These are phyloP conservation scores for Talaromyces verruculosus DNA, from an alignment of 2,329 filamentous ascomycete genomes.

Conservation along the genomic window DNA sequence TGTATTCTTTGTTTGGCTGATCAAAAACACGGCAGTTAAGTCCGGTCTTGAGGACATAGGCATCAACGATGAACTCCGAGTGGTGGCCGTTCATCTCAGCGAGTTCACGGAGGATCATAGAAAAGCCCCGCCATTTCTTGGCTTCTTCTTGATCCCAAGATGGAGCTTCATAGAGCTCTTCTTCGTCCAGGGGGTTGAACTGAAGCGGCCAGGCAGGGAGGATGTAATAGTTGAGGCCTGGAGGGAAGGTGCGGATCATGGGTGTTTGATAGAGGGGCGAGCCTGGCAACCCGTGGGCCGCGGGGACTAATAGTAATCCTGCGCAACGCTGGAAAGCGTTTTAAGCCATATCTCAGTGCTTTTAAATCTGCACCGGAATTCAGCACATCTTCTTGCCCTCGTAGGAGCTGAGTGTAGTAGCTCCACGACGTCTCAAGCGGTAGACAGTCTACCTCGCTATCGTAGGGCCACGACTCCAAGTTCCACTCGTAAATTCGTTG, in stretches of 20 bases:
- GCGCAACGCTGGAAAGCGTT: slow-evolving; percentile 37
- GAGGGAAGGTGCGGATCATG: slow-evolving; percentile 27
- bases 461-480: background rate
- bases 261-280: background rate
- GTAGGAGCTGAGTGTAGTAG: slow-evolving; percentile 35
- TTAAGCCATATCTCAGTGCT: slow-evolving; percentile 37
- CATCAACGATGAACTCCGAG: background rate
- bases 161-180: background rate
- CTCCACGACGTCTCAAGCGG: slow-evolving; percentile 21
- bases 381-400: slow-evolving; percentile 35
- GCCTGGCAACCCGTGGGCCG: slow-evolving; percentile 32
- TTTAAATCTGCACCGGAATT: slow-evolving; percentile 28
- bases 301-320: slow-evolving; percentile 43
- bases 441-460: background rate
- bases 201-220: slow-evolving; percentile 1
- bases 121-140: background rate
- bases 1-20: background rate
- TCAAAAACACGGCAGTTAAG: background rate
- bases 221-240: slow-evolving; percentile 26
- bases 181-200: background rate
- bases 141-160: background rate
- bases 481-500: background rate
- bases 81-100: background rate
- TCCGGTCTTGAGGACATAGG: background rate
- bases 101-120: background rate